Base-by-base conservation (phyloP, 768 basidiomycete genomes). In the Pleurotus salmoneostramineus region DNA sequence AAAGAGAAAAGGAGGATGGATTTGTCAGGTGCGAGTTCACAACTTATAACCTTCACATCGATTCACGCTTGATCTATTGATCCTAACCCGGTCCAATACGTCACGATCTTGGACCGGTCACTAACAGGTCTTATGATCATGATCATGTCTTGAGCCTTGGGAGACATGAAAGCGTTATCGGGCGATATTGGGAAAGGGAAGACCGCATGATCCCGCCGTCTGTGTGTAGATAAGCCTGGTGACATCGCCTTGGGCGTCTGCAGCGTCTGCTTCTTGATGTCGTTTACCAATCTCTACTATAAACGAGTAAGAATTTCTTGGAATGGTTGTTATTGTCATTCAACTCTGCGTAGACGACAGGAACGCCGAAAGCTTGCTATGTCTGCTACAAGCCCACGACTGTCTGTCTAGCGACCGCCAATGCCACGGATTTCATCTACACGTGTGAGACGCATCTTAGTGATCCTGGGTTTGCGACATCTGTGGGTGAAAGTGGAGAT, bases 361-460 rank as follows among this genome's bases (percentile, higher is more conserved):
- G 80, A 34, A 94, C 93, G 1, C 73, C 87, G 6, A 88, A 84
- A 69, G 79, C 88, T 14, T 97, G 91, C 66, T 91, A 78, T 69
- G 74, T 89, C 50, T 93, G 95, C 75, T 82, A 79, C 69, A 85
- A 87, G 65, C 89, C 90, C 6, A 93, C 93, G 0, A 83, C 82
- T 15, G 90, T 83, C 10, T 94, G 95, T 33, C 83, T 97, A 17
- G 90, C 93, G 17, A 96, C 93, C 3, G 73, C 88, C 61, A 85
- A 91, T 66, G 86, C 89, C 6, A 75, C 82, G 8, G 95, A 97
- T 71, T 97, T 95, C 68, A 57, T 98, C 34, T 97, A 96, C 69
- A 81, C 84, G 0, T 98, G 95, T 66, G 79, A 83, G 1, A 70
- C 72, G n/a, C 95, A 98, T 73, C 82, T 97, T 56, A 74, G 76